phyloP scores from a whole-genome alignment of 2,329 filamentous ascomycete genomes.

The Colletotrichum agaves region DNA sequence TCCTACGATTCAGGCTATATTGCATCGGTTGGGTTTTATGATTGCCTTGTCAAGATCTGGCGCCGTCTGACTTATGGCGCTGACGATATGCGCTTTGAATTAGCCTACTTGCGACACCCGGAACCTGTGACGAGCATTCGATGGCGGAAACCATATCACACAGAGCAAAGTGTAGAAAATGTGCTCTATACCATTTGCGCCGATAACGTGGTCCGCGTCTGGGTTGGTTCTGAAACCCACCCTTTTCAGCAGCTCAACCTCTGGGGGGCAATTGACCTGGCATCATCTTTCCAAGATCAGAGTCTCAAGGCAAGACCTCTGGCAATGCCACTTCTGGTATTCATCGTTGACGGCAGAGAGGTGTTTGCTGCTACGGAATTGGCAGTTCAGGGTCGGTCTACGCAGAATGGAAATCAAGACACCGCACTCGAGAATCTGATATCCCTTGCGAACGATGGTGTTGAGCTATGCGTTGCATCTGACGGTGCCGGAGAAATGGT shows the following conservation, averaged over 20 bases:
- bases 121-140: conserved; percentile 81
- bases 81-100: conserved; percentile 87
- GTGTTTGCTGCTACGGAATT: conserved; percentile 81
- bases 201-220: conserved; percentile 84
- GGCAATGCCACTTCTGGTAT: conserved; percentile 55
- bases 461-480: conserved; percentile 87
- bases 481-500: conserved; percentile 89
- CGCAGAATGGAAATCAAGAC: conserved; percentile 49
- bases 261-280: conserved; percentile 84
- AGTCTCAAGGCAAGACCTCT: conserved; percentile 32
- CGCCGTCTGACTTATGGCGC: conserved; percentile 84
- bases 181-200: conserved; percentile 89
- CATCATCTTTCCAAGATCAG: conserved; percentile 70
- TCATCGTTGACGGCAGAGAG: conserved; percentile 85
- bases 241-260: conserved; percentile 78
- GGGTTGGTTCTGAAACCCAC: conserved; percentile 80
- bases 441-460: conserved; percentile 83
- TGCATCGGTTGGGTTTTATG: conserved; percentile 81
- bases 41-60: conserved; percentile 93
- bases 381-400: conserved; percentile 67
- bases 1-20: conserved; percentile 91
- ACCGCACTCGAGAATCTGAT: conserved; percentile 86
- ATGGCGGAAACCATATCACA: conserved; percentile 83
- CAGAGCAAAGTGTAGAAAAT: conserved; percentile 84
- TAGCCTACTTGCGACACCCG: conserved; percentile 90